Conservation (phyloP, 176 grass and related monocot genomes). For the Oryza coarctata region DNA sequence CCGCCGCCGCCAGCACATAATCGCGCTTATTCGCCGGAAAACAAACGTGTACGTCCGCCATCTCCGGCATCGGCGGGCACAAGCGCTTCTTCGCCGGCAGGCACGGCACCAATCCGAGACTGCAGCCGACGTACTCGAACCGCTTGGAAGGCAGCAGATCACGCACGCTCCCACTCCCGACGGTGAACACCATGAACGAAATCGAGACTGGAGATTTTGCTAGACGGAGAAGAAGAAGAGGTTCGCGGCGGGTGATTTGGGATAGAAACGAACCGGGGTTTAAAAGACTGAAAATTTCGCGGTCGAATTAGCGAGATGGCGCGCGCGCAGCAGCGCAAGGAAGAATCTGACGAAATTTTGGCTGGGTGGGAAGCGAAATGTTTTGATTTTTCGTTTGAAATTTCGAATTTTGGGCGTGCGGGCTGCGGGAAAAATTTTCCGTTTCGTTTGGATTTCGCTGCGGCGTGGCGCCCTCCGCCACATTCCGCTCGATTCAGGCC, state of each 20-base stretch:
- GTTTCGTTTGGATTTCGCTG: neutral
- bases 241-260: neutral
- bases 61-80: neutral
- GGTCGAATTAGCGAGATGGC: neutral
- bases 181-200: conserved; percentile 30
- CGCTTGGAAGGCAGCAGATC: conserved; percentile 73
- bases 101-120: neutral
- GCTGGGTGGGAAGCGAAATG: neutral
- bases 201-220: conserved; percentile 1
- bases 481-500: neutral
- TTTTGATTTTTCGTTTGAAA: neutral
- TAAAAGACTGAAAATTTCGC: conserved; percentile 28
- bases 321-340: neutral
- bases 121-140: conserved; percentile 51
- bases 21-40: conserved; percentile 78
- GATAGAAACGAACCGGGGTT: neutral
- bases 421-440: conserved; percentile 20
- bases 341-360: neutral
- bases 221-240: neutral
- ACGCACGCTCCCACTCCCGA: conserved; percentile 31
- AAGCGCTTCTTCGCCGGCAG: conserved; percentile 71
- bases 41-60: neutral
- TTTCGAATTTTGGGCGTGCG: conserved; percentile 14
- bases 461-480: conserved; percentile 7
- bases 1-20: conserved; percentile 8